A percentile compares a stretch with the other conserved stretches of the same genome.
These are phyloP conservation scores for Geum urbanum DNA, from an alignment of 306 rosid genomes.

Conservation along the genomic window DNA sequence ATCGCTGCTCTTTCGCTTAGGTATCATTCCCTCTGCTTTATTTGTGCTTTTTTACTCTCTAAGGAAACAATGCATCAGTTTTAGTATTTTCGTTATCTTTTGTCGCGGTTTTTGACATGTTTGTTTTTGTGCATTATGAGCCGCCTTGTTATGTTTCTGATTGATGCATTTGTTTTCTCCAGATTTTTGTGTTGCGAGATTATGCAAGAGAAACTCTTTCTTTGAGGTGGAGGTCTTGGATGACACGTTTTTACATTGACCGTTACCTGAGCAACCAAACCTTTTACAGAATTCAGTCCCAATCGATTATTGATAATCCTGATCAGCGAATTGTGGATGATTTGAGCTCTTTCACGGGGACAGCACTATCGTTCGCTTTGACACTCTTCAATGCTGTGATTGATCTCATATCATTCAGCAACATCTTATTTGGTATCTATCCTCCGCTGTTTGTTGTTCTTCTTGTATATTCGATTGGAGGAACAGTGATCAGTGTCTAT, in stretches of 20 bases:
- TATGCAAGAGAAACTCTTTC: slow-evolving; percentile 86
- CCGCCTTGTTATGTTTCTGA: neutral
- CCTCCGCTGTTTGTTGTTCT: slow-evolving; percentile 89
- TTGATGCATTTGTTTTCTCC: slow-evolving; percentile 29
- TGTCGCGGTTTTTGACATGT: neutral
- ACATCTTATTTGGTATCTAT: slow-evolving; percentile 85
- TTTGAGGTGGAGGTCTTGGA: slow-evolving; percentile 99
- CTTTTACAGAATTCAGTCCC: slow-evolving; percentile 92
- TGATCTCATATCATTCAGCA: slow-evolving; percentile 90
- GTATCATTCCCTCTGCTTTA: slow-evolving; percentile 59
- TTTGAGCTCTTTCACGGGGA: slow-evolving; percentile 84
- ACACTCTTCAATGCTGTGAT: slow-evolving; percentile 74
- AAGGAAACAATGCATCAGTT: neutral
- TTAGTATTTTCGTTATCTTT: neutral
- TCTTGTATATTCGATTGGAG: slow-evolving; percentile 81
- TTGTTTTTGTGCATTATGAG: neutral
- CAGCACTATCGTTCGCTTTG: slow-evolving; percentile 74
- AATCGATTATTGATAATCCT: slow-evolving; percentile 89
- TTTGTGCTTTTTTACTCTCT: slow-evolving; percentile 25
- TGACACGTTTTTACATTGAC: slow-evolving; percentile 91
- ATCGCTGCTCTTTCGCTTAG: slow-evolving; percentile 75
- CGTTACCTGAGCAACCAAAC: slow-evolving; percentile 78
- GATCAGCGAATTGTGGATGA: slow-evolving; percentile 97
- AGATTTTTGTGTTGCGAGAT: slow-evolving; percentile 90
- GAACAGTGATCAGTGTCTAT: slow-evolving; percentile 80